phyloP scores from a whole-genome alignment of 495 filamentous ascomycete species.

The Mytilinidion resinicola region DNA sequence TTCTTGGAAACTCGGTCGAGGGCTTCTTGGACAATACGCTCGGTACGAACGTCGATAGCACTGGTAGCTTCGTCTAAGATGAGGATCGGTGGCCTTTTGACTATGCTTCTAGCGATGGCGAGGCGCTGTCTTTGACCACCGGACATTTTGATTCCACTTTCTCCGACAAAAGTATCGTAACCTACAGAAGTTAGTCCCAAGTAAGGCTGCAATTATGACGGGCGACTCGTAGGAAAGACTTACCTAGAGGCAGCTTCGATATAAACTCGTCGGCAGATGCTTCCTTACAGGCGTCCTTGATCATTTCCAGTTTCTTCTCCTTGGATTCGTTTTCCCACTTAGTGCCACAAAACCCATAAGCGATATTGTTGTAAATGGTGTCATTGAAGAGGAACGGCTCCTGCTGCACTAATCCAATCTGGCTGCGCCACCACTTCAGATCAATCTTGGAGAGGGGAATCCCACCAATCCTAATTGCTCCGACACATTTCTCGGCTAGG shows the following conservation, averaged over 20 bases:
- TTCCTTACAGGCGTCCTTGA: conserved; percentile 28
- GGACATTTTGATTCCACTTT: conserved; percentile 27
- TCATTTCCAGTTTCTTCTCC: conserved; percentile 27
- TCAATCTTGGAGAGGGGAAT: conserved; percentile 23
- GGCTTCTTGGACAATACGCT: conserved; percentile 30
- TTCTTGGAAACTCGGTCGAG: conserved; percentile 29
- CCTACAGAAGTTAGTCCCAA: conserved; percentile 22
- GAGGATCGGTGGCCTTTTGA: conserved; percentile 31
- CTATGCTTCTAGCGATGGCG: conserved; percentile 32
- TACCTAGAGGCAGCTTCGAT: conserved; percentile 25
- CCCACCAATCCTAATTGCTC: conserved; percentile 25
- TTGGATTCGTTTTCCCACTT: conserved; percentile 18
- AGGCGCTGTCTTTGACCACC: conserved; percentile 33
- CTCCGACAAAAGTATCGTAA: conserved; percentile 32
- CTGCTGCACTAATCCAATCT: conserved; percentile 34
- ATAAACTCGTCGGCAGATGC: conserved; percentile 44
- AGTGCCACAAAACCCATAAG: conserved; percentile 28
- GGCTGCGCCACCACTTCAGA: conserved; percentile 30
- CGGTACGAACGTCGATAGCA: conserved; percentile 31
- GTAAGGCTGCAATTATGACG: background rate
- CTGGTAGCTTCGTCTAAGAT: conserved; percentile 36
- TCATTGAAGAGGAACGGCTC: conserved; percentile 34
- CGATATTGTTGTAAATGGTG: conserved; percentile 32
- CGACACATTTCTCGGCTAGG: conserved; percentile 15
- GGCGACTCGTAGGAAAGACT: too few relatives aligned